Evolutionary conservation across 306 rosid species (phyloP), one percentile per base, ranked within the genome.

Genomic region (Leucaena leucocephala): DNA sequence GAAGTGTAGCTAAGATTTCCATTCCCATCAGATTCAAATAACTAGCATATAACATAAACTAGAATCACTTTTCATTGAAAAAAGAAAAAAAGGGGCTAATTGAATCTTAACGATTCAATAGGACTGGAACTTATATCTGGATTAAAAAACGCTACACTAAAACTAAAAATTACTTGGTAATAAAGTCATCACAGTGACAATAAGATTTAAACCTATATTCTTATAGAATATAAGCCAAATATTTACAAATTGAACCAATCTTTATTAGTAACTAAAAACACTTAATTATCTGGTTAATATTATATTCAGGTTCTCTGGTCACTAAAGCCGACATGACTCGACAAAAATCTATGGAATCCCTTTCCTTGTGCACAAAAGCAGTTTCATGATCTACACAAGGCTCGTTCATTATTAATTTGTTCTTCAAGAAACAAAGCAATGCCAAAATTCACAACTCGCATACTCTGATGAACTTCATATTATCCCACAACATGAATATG

Each of bases 351-450:
- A n/a, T 33, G n/a, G 40, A 27, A 61, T 61, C 67, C 67, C 67
- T 34, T 59, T 59, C 65, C 39, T 61, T 33, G 33, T 11, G 66
- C 39, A 38, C 44, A 38, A 36, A 36, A 64, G 13, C 38, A 65
- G 48, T 39, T 36, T 39, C 71, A 38, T 36, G 46, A 65, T 65
- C 13, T 65, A 39, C 33, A 38, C 43, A 16, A 39, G 33, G 71
- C 48, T 65, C 17, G 39, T 33, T 63, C 44, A 6, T 77, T 81
- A 49, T 54, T 40, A 70, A 39, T 40, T 19, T 22, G 22, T 61
- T 13, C 59, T 34, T 42, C 50, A 19, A 39, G 34, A 52, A 83
- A 79, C 80, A 71, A 78, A 27, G 64, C 71, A 76, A 13, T 62
- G 58, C 38, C 66, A 52, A 68, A 70, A 50, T 70, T 71, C 50